Conservation (phyloP, 1,139 yeast species). For the Zygoascus meyerae region DNA sequence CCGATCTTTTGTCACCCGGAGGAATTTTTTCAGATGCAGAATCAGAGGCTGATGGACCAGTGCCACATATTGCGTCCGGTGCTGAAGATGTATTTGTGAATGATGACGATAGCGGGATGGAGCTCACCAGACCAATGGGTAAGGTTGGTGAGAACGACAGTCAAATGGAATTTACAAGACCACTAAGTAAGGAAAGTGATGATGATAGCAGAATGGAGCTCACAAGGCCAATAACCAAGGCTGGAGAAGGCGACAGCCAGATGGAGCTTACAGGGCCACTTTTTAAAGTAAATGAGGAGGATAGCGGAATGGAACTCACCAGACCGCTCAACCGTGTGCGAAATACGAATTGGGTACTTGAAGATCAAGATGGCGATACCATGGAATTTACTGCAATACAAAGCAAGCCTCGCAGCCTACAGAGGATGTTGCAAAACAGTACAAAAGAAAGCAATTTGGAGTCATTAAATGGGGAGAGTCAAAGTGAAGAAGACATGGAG, state of each 20-base stretch:
- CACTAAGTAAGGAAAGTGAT: not conserved
- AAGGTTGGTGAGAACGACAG: not conserved
- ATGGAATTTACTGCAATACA: conserved; percentile 11
- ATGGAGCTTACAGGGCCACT: conserved; percentile 1
- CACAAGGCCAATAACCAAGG: not conserved
- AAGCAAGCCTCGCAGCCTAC: too few species aligned
- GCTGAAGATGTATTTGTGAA: not conserved
- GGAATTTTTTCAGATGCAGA: too few species aligned
- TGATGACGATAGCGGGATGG: conserved; percentile 3
- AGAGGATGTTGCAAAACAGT: too few species aligned
- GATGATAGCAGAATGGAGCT: conserved; percentile 1
- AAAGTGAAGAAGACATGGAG: too few species aligned
- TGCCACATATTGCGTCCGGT: too few species aligned
- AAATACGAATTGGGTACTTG: too few species aligned
- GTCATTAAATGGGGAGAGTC: too few species aligned
- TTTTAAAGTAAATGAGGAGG: too few species aligned
- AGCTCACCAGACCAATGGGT: conserved; percentile 2
- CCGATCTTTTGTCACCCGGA: not conserved
- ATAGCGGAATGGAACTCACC: too few species aligned
- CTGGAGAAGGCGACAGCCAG: not conserved
- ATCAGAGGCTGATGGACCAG: too few species aligned
- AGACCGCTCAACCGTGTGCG: too few species aligned
- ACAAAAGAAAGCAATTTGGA: too few species aligned
- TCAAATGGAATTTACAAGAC: conserved; percentile 1
- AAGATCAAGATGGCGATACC: conserved; percentile 4